Base-by-base conservation (phyloP, 2,329 filamentous ascomycete species). In the Uncinocarpus reesii region DNA sequence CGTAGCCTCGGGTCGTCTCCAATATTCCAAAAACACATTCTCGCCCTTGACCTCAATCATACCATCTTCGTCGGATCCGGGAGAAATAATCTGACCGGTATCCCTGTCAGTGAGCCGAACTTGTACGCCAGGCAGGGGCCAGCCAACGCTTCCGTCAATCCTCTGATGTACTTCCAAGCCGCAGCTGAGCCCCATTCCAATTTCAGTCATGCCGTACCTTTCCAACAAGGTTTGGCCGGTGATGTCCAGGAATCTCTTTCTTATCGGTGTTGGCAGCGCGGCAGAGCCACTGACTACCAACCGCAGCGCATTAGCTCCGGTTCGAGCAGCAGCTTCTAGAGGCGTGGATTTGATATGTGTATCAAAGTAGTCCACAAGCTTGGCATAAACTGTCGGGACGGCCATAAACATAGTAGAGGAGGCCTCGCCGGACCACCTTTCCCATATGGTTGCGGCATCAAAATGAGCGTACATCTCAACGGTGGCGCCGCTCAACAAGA, bases 361-460 rank as follows among this genome's bases (percentile, higher is more conserved):
- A 37, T 70, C 65, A 42, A 68, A 70, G 47, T 73, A 69, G 48
- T 72, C 66, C 49, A 70, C 66, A 43, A 75, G 59, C 0, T 71
- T 65, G 38, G 71, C 68, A 57, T 74, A 75, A 24, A 75, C 72
- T 1, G 72, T 75, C 2, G 72, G 72, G 1, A 75, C 72, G 13
- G 70, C 72, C 54, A 71, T 69, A 61, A 75, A 75, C 62, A 74
- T 68, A 0, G 68, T 65, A 23, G 70, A 62, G 37, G 62, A 59
- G 52, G 65, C 67, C 47, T 53, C 57, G 24, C 59, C 62, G 49
- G 61, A 59, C 70, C 70, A 74, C 13, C 71, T 64, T 16, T 64
- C 58, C 72, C 72, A 75, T 55, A 73, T 70, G 48, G 64, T 54
- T 54, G 61, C 54, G 8, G 67, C 60, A 41, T 71, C 64, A 60